Conservation (phyloP, 805 yeast species). For the Spathaspora passalidarum region DNA sequence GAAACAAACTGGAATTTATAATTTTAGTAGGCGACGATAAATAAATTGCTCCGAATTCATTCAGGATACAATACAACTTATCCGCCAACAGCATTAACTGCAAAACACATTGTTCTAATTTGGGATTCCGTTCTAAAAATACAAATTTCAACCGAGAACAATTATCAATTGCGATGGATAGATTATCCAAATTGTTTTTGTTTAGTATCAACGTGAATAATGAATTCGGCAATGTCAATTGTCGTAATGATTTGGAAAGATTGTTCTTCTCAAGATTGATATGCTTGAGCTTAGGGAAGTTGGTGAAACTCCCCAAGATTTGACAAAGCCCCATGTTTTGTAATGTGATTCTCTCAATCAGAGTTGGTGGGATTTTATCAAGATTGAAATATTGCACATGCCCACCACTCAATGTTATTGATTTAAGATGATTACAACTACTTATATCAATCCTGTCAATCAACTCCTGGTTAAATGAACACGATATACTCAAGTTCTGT, state of each 20-base stretch:
- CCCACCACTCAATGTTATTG: not conserved
- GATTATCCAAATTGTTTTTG: conserved; percentile 1
- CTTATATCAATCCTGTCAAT: not conserved
- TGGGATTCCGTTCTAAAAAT: conserved; percentile 2
- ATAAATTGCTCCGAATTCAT: conserved; percentile 1
- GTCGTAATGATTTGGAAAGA: not conserved
- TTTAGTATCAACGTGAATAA: not conserved
- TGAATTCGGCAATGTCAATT: not conserved
- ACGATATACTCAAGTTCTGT: not conserved
- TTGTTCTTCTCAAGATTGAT: conserved; percentile 2
- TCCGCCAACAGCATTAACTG: not conserved
- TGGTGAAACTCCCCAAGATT: not conserved
- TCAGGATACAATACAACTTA: not conserved
- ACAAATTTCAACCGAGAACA: not conserved
- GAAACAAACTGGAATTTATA: not conserved
- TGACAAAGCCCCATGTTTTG: not conserved
- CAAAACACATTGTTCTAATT: not conserved
- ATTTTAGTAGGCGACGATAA: not conserved
- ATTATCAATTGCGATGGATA: not conserved
- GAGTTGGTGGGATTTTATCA: not conserved
- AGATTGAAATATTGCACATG: not conserved
- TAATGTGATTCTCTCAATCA: not conserved
- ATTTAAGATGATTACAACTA: not conserved
- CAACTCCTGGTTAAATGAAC: not conserved
- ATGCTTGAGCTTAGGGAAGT: not conserved